Conservation (phyloP, 331 rosid genomes). For the Spiraea crenata region DNA sequence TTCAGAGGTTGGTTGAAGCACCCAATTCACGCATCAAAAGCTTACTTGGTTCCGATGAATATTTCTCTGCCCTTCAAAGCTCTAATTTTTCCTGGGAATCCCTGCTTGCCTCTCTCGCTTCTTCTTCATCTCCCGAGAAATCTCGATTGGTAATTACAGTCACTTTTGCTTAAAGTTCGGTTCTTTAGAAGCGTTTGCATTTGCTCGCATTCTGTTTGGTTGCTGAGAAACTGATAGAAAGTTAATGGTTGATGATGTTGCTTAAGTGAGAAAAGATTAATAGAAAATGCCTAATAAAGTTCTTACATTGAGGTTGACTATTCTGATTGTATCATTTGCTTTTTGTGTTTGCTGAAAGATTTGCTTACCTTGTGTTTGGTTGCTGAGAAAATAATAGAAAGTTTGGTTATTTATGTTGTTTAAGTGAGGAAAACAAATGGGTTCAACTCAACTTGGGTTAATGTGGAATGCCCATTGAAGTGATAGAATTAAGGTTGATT, state of each 20-base stretch:
- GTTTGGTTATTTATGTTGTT: neutral
- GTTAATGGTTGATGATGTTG: neutral
- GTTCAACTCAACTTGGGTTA: neutral
- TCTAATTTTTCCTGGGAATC: conserved; percentile 41
- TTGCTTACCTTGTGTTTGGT: neutral
- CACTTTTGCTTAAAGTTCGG: neutral
- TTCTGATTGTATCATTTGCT: neutral
- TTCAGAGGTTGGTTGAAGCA: conserved; percentile 41
- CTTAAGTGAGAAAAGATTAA: neutral
- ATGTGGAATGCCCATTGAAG: neutral
- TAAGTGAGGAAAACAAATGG: neutral
- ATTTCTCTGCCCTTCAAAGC: conserved; percentile 22
- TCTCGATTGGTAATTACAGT: conserved; percentile 44
- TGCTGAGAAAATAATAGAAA: neutral
- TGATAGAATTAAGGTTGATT: neutral
- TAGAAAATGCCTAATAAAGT: neutral
- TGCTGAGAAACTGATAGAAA: neutral
- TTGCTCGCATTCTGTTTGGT: neutral
- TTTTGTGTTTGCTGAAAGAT: neutral
- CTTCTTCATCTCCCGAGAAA: conserved; percentile 43
- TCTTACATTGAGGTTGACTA: neutral
- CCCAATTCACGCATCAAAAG: conserved; percentile 46
- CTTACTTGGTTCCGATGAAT: conserved; percentile 42
- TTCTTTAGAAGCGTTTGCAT: neutral
- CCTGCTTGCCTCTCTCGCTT: conserved; percentile 39